Evolutionary conservation across 2,329 filamentous ascomycete genomes (phyloP).

Genomic region (Venturia aucupariae): DNA sequence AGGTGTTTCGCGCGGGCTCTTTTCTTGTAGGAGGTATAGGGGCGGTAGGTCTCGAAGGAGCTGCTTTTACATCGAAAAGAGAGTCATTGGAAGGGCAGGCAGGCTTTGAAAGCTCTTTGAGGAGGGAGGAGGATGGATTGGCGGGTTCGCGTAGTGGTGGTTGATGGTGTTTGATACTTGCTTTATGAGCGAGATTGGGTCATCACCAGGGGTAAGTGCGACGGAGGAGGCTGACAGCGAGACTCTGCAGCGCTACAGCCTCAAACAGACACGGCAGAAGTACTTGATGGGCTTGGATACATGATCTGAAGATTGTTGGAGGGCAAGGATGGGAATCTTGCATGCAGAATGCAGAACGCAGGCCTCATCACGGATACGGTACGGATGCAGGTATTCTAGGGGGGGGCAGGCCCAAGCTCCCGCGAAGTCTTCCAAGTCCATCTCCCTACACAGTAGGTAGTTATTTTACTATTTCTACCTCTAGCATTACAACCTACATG

Average conservation of each 20-base stretch:
- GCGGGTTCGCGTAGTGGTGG: neutral
- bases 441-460: no score
- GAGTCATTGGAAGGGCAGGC: neutral
- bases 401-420: neutral
- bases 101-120: neutral
- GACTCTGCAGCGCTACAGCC: neutral
- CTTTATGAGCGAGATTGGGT: neutral
- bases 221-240: neutral
- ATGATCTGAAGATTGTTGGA: neutral
- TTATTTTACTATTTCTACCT: no score
- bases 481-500: no score
- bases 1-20: neutral
- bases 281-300: neutral
- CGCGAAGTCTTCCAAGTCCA: neutral
- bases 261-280: neutral
- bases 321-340: neutral
- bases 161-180: neutral
- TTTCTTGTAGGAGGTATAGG: neutral
- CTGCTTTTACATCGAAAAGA: neutral
- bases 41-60: neutral
- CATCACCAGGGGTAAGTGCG: neutral
- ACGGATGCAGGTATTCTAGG: neutral
- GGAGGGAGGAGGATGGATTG: neutral
- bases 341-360: neutral
- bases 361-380: neutral